Conservation (phyloP, 805 yeast species). For the Komagataella ulmi region DNA sequence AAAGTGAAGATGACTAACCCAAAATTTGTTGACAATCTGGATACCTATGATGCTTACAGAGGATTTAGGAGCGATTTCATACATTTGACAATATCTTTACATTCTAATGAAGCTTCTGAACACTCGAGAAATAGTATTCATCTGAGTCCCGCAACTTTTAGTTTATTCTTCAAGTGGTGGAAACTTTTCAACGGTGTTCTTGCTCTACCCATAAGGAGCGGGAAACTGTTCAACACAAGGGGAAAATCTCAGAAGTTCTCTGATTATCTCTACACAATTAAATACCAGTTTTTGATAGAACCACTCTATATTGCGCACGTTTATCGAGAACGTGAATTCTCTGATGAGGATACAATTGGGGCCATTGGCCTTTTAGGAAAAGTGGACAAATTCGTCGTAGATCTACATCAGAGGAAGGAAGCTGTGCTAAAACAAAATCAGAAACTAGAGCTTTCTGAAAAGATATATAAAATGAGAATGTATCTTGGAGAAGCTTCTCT, state of each 20-base stretch:
- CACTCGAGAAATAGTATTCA: conserved; percentile 58
- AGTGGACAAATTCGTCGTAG: conserved; percentile 41
- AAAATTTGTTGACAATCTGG: conserved; percentile 26
- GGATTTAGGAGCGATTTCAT: conserved; percentile 76
- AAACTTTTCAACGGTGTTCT: conserved; percentile 63
- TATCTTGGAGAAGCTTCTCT: conserved; percentile 51
- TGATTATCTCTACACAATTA: conserved; percentile 59
- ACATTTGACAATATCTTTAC: conserved; percentile 51
- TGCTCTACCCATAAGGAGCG: conserved; percentile 68
- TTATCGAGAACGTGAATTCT: conserved; percentile 26
- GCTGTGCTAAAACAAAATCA: conserved; percentile 28
- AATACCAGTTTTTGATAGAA: conserved; percentile 59
- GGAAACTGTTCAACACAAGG: conserved; percentile 49
- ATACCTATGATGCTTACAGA: conserved; percentile 61
- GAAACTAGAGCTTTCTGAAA: conserved; percentile 31
- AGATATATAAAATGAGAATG: conserved; percentile 31
- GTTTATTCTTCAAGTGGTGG: conserved; percentile 81
- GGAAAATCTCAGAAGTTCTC: conserved; percentile 57
- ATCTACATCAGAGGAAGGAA: conserved; percentile 52
- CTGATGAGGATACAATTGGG: conserved; percentile 30
- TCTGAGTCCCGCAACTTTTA: conserved; percentile 54
- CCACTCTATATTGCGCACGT: conserved; percentile 70
- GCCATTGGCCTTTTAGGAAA: conserved; percentile 64
- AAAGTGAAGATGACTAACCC: conserved; percentile 48
- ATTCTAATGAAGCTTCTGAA: conserved; percentile 19